Evolutionary conservation across 805 yeast genomes (phyloP), one percentile per base, ranked within the genome.

Genomic region (Saturnispora zaruensis): DNA sequence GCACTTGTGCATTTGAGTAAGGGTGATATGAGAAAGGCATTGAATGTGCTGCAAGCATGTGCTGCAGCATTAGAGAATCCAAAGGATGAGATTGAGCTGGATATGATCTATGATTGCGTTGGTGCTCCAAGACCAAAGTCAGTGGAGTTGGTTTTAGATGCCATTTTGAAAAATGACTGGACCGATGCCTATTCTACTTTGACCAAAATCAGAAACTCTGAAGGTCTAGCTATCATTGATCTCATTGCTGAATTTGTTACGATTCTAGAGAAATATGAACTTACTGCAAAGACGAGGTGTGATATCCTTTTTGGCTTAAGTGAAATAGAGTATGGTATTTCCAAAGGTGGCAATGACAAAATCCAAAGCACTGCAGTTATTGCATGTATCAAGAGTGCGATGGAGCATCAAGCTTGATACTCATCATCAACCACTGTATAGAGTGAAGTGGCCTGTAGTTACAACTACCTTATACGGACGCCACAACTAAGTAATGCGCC

Each of bases 11-110:
- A 70, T 48, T 73, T 93, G 49, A 76, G 93, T n/a, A 78, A 81
- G 51, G 99, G 99, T 47, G 99, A 93, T 66, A 93, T 93, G 99
- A 79, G 99, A 70, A 79, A 87, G 46, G 95, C 96, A 1, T 73
- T 93, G 58, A 93, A 93, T 61, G 96, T 93, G 5, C 67, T 93
- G 51, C 99, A 93, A 67, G 95, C 98, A 0, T 87, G 98, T 65
- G 78, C 84, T 54, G 90, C 96, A 0, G 86, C 96, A 2, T 62
- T 77, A 18, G 79, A 77, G 32, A 68, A 67, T 3, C 47, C 47
- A 21, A 57, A 55, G 14, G 79, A 74, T 32, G 79, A 77, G 45
- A 84, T 93, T 38, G 76, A 83, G 26, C 77, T 76, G 28, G 81
- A 79, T 49, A 82, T 86, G 81, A 82, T 93, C 34, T 93, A 87